Percentiles rank a stretch among this genome's conserved stretches.
Evolutionary conservation across 495 filamentous ascomycete genomes (phyloP).

Genomic region (Penicillium longicatenatum): DNA sequence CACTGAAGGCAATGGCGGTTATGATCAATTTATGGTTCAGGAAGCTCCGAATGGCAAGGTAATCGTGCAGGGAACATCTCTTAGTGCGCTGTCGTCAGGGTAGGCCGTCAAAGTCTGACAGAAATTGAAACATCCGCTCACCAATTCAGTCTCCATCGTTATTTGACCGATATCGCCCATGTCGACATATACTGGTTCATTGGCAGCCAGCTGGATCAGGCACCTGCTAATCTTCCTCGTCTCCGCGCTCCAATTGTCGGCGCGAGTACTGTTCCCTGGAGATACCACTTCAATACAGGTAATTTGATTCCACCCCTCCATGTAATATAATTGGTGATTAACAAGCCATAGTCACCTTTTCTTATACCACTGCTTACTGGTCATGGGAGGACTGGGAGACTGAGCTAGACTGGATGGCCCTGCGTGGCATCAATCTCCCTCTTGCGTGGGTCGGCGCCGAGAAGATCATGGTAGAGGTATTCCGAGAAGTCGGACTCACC

Average conservation of each 20-base stretch:
- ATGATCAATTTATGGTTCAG: conserved; percentile 48
- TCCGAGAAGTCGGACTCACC: conserved; percentile 48
- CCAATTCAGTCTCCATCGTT: conserved; percentile 44
- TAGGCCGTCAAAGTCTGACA: conserved; percentile 16
- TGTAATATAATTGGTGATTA: conserved; percentile 3
- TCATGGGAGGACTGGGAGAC: conserved; percentile 57
- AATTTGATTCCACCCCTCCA: neutral
- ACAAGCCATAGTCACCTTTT: conserved; percentile 49
- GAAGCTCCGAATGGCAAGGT: conserved; percentile 41
- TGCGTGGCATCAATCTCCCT: conserved; percentile 53
- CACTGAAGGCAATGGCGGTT: conserved; percentile 17
- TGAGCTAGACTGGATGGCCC: conserved; percentile 57
- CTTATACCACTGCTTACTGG: conserved; percentile 57
- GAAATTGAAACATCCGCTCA: neutral
- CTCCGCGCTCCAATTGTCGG: conserved; percentile 17
- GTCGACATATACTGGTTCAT: conserved; percentile 57
- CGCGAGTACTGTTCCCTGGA: conserved; percentile 50
- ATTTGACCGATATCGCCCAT: conserved; percentile 48
- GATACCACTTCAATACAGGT: conserved; percentile 56
- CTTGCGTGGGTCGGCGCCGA: conserved; percentile 57
- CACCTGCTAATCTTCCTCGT: conserved; percentile 19
- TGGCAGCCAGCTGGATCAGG: conserved; percentile 26
- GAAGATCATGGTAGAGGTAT: conserved; percentile 52
- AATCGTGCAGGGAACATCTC: conserved; percentile 44
- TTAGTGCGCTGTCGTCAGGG: conserved; percentile 51